Evolutionary conservation across 1,284 basidiomycete genomes (phyloP).

Genomic region (Apiotrichum laibachii): DNA sequence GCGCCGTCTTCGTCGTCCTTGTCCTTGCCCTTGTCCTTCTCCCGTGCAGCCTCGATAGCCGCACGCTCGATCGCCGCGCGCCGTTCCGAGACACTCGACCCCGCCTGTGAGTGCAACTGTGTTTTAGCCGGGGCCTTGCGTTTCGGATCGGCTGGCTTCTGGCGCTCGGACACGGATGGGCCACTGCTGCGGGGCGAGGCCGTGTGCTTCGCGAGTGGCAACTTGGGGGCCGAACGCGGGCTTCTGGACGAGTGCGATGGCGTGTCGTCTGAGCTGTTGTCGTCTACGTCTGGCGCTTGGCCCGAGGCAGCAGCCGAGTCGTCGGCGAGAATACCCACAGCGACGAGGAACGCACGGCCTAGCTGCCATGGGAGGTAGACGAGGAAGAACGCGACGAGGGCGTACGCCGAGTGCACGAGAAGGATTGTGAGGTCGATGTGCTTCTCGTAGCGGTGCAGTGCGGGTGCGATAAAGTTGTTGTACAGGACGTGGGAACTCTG

Average conservation of each 20-base stretch:
- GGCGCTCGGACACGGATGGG: too few species aligned
- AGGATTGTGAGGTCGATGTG: conserved; percentile 40
- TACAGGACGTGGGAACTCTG: conserved; percentile 17
- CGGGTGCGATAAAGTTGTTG: conserved; percentile 21
- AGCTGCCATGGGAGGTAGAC: conserved; percentile 11
- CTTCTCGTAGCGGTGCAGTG: conserved; percentile 31
- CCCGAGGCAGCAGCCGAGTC: background rate
- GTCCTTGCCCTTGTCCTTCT: too few species aligned
- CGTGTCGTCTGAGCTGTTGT: background rate
- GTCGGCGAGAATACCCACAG: background rate
- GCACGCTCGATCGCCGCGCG: too few species aligned
- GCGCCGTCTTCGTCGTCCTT: too few species aligned
- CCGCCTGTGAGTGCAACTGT: too few species aligned
- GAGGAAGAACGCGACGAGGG: conserved; percentile 23
- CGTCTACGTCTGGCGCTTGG: too few species aligned
- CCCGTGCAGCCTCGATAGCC: too few species aligned
- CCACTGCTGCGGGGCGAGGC: too few species aligned
- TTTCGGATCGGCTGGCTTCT: too few species aligned
- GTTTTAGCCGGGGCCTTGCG: too few species aligned
- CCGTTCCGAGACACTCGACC: too few species aligned
- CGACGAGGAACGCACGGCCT: background rate
- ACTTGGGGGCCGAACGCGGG: background rate
- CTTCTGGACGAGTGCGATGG: background rate
- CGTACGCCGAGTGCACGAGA: conserved; percentile 24
- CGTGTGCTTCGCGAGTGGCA: too few species aligned